Conservation (phyloP, 352 stramenopile species). For the Phytophthora gonapodyides region DNA sequence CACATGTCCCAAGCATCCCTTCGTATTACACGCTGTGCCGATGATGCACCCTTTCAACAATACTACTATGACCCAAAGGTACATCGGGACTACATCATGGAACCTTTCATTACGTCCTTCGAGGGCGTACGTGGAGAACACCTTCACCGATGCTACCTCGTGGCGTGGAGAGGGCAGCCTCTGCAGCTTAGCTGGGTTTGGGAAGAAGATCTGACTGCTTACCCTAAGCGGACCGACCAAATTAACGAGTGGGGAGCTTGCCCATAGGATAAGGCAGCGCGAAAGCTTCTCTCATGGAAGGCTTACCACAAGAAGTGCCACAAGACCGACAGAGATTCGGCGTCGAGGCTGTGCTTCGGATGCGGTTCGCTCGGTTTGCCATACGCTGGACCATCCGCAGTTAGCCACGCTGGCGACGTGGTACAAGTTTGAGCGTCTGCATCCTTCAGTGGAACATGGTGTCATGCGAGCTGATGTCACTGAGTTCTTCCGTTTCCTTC, state of each 20-base stretch:
- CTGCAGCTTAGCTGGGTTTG: slow-evolving; percentile 4
- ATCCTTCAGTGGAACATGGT: too few relatives aligned
- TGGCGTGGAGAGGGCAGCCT: background rate
- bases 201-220: background rate
- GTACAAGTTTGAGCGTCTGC: too few relatives aligned
- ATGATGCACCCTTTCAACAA: background rate
- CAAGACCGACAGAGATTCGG: too few relatives aligned
- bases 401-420: too few relatives aligned
- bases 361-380: too few relatives aligned
- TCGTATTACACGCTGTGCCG: background rate
- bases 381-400: too few relatives aligned
- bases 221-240: background rate
- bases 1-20: background rate
- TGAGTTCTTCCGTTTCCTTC: too few relatives aligned
- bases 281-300: too few relatives aligned
- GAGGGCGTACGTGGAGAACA: background rate
- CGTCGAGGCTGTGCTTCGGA: too few relatives aligned
- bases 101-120: background rate
- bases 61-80: background rate
- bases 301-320: too few relatives aligned
- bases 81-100: background rate
- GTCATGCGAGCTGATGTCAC: too few relatives aligned
- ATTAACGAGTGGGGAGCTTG: background rate
- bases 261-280: too few relatives aligned
- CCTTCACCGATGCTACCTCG: background rate